phyloP scores from a whole-genome alignment of 805 yeast genomes.

The Kuraishia piskuri region DNA sequence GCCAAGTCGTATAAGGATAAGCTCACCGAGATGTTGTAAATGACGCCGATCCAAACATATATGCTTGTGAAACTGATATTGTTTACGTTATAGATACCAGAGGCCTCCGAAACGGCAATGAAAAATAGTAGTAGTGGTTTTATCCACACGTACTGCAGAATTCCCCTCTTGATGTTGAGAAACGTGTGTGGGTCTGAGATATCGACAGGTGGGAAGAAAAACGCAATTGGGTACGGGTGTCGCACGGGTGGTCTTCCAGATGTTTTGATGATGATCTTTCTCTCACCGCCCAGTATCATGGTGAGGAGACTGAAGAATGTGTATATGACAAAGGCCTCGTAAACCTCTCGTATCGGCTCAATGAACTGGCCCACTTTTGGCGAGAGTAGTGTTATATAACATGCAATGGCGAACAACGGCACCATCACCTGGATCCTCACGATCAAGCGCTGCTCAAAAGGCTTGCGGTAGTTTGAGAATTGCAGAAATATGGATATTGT shows the following conservation, averaged over 20 bases:
- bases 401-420: slow-evolving; percentile 70
- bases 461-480: slow-evolving; percentile 71
- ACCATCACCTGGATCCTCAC: slow-evolving; percentile 76
- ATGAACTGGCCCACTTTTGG: slow-evolving; percentile 31
- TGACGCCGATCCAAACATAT: slow-evolving; percentile 54
- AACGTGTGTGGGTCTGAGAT: slow-evolving; percentile 82
- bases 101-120: slow-evolving; percentile 35
- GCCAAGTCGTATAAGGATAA: slow-evolving; percentile 80
- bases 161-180: slow-evolving; percentile 69
- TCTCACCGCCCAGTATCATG: slow-evolving; percentile 84
- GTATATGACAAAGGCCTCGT: slow-evolving; percentile 94
- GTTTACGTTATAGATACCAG: slow-evolving; percentile 43
- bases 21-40: slow-evolving; percentile 76
- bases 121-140: slow-evolving; percentile 72
- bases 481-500: slow-evolving; percentile 41
- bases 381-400: slow-evolving; percentile 48
- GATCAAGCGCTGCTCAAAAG: slow-evolving; percentile 77
- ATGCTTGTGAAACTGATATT: slow-evolving; percentile 38
- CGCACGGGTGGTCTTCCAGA: slow-evolving; percentile 64
- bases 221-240: slow-evolving; percentile 53
- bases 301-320: slow-evolving; percentile 83
- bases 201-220: slow-evolving; percentile 52
- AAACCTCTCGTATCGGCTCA: slow-evolving; percentile 79
- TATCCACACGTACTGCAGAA: slow-evolving; percentile 91
- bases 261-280: slow-evolving; percentile 64